Percentiles rank a stretch among this genome's conserved stretches.
Evolutionary conservation across 2,329 filamentous ascomycete genomes (phyloP).

Genomic region (Camillea tinctor): DNA sequence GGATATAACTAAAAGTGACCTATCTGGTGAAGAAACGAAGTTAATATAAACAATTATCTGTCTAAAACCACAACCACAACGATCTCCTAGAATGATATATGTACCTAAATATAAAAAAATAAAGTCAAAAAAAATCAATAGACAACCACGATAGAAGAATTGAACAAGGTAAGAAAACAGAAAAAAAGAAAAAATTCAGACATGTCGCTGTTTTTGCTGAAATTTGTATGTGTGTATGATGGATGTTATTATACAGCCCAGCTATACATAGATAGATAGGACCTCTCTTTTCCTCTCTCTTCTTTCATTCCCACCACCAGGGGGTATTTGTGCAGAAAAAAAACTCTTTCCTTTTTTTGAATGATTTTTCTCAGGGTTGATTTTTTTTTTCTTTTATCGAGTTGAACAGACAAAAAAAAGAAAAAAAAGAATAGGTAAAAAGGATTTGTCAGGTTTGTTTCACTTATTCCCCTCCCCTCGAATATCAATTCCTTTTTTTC

Average conservation of each 20-base stretch:
- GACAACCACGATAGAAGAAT: not conserved
- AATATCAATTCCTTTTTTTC: no score
- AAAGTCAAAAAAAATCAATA: not conserved
- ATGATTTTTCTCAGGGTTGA: not conserved
- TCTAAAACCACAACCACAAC: no score
- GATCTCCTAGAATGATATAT: no score
- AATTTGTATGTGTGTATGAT: not conserved
- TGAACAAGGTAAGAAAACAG: not conserved
- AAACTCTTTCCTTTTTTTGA: not conserved
- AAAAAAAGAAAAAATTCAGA: not conserved
- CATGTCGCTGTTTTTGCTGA: not conserved
- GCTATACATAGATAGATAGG: constrained; percentile 4
- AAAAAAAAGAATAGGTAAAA: not conserved
- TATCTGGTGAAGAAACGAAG: no score
- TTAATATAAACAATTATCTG: no score
- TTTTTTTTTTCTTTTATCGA: not conserved
- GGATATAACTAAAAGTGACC: no score
- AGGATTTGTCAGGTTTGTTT: not conserved
- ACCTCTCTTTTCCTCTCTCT: not conserved
- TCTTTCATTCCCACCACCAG: constrained; percentile 3
- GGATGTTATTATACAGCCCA: constrained; percentile 9
- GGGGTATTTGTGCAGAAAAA: constrained; percentile 4
- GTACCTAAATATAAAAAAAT: no score
- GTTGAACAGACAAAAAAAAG: not conserved
- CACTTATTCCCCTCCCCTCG: not conserved